A percentile compares a stretch with the other conserved stretches of the same genome.
Evolutionary conservation across 768 basidiomycete genomes (phyloP).

Genomic region (Glaciozyma antarctica): DNA sequence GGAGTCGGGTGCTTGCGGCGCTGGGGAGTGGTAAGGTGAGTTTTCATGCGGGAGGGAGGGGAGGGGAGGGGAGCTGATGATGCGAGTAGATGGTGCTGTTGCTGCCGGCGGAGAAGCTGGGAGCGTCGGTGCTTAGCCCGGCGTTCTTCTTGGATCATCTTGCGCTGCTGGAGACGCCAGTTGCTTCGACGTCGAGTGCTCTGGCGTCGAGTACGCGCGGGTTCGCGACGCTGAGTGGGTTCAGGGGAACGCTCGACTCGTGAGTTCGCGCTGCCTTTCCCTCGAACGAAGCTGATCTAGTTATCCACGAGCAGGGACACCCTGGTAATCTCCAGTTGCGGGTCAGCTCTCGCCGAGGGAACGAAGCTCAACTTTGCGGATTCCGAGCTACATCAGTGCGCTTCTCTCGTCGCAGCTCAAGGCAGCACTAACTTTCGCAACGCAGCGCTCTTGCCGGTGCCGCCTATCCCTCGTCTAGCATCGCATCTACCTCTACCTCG

Average conservation of each 20-base stretch:
- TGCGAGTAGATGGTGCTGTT: conserved; percentile 62
- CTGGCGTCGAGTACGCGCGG: conserved; percentile 33
- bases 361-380: conserved; percentile 43
- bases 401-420: not conserved
- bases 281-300: not conserved
- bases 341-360: not conserved
- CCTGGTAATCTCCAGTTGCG: conserved; percentile 14
- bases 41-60: not conserved
- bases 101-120: conserved; percentile 54
- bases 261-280: conserved; percentile 39
- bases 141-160: conserved; percentile 80
- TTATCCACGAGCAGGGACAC: not conserved
- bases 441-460: conserved; percentile 37
- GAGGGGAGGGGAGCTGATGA: not conserved
- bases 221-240: conserved; percentile 69
- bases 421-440: conserved; percentile 37
- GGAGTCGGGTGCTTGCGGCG: conserved; percentile 60
- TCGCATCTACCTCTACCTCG: conserved; percentile 19
- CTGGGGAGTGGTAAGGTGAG: conserved; percentile 60
- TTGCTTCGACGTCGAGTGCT: not conserved
- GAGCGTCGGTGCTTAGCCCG: conserved; percentile 52
- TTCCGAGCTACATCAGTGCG: conserved; percentile 42
- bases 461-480: conserved; percentile 45
- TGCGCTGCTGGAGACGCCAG: conserved; percentile 53
- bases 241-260: conserved; percentile 62